Evolutionary conservation across 352 stramenopile genomes (phyloP).

Genomic region (Pythium aristosporum): DNA sequence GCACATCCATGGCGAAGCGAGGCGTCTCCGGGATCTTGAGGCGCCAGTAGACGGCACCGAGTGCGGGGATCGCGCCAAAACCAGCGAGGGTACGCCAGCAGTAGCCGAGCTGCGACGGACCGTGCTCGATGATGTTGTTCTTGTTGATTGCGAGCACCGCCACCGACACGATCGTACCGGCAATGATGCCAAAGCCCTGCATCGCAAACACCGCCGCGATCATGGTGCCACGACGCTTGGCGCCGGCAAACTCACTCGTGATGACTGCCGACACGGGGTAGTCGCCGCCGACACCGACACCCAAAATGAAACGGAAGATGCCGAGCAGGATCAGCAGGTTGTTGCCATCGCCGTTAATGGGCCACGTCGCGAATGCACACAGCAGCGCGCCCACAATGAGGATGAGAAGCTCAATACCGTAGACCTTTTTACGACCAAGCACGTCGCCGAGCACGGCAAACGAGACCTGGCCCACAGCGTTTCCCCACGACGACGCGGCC

Average conservation of each 20-base stretch:
- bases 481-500: slow-evolving; percentile 24
- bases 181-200: slow-evolving; percentile 41
- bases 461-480: slow-evolving; percentile 47
- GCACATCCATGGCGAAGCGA: slow-evolving; percentile 45
- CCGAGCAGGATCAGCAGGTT: slow-evolving; percentile 46
- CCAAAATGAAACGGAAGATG: slow-evolving; percentile 58
- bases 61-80: slow-evolving; percentile 40
- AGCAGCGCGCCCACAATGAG: slow-evolving; percentile 33
- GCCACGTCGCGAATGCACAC: slow-evolving; percentile 31
- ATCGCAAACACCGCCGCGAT: slow-evolving; percentile 58
- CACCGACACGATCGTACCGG: slow-evolving; percentile 34
- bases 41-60: slow-evolving; percentile 47
- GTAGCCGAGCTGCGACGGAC: slow-evolving; percentile 40
- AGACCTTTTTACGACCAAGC: slow-evolving; percentile 46
- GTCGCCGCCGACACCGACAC: slow-evolving; percentile 39
- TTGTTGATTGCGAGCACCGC: slow-evolving; percentile 13
- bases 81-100: slow-evolving; percentile 44
- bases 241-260: slow-evolving; percentile 47
- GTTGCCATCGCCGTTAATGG: slow-evolving; percentile 40
- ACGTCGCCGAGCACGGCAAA: slow-evolving; percentile 50
- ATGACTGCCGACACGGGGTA: slow-evolving; percentile 51
- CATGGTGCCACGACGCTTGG: slow-evolving; percentile 42
- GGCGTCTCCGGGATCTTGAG: slow-evolving; percentile 46
- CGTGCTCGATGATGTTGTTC: slow-evolving; percentile 33
- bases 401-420: slow-evolving; percentile 49